phyloP scores from a whole-genome alignment of 1,139 yeast genomes.

The Geotrichum klebahnii region DNA sequence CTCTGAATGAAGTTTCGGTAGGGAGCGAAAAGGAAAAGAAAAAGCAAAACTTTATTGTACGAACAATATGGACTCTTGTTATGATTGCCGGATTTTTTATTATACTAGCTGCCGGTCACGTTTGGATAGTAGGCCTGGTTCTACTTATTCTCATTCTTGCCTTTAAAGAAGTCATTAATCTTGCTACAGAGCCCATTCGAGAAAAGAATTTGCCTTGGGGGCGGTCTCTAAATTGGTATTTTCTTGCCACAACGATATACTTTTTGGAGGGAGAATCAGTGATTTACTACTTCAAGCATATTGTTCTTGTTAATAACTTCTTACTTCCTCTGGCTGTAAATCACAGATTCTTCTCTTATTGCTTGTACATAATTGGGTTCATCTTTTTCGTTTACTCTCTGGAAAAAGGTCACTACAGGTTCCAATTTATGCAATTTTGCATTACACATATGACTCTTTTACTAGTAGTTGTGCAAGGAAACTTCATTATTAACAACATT shows the following conservation, averaged over 20 bases:
- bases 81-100: constrained; percentile 76
- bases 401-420: constrained; percentile 81
- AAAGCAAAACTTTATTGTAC: constrained; percentile 74
- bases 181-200: constrained; percentile 77
- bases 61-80: constrained; percentile 89
- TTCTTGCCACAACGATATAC: constrained; percentile 67
- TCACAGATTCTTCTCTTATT: constrained; percentile 80
- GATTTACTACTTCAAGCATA: constrained; percentile 55
- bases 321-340: constrained; percentile 51
- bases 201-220: constrained; percentile 80
- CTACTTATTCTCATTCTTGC: constrained; percentile 74
- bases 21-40: constrained; percentile 63
- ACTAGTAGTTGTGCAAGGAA: constrained; percentile 88
- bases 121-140: constrained; percentile 69
- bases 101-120: constrained; percentile 79
- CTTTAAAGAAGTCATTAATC: constrained; percentile 81
- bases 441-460: constrained; percentile 90
- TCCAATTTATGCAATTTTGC: constrained; percentile 91
- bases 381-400: constrained; percentile 84
- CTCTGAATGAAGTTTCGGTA: no score
- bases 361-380: constrained; percentile 81
- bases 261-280: constrained; percentile 84
- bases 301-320: constrained; percentile 44
- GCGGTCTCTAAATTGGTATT: constrained; percentile 78
- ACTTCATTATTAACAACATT: constrained; percentile 82